These are phyloP conservation scores for Colletotrichum euphorbiae DNA, from an alignment of 2,329 filamentous ascomycete genomes.

Conservation along the genomic window DNA sequence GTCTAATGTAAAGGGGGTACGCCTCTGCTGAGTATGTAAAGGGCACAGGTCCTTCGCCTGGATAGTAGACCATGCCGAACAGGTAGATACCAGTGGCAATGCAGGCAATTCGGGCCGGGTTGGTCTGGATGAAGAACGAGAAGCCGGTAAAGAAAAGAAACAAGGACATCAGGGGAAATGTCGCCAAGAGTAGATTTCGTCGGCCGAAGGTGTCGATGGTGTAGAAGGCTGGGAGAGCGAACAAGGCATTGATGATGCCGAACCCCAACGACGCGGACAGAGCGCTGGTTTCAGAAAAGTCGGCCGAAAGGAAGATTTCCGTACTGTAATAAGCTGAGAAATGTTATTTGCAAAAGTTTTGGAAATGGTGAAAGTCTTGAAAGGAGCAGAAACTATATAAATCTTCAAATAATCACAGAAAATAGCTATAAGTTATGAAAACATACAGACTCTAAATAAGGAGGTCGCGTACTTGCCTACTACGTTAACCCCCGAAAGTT, in stretches of 20 bases:
- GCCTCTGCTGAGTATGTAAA: conserved; percentile 77
- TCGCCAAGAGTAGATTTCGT: conserved; percentile 71
- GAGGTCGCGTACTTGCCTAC: conserved; percentile 13
- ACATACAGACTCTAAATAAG: background rate
- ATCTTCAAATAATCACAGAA: background rate
- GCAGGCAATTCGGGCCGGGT: conserved; percentile 53
- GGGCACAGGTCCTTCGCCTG: conserved; percentile 72
- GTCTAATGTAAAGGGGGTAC: conserved; percentile 72
- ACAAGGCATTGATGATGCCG: conserved; percentile 74
- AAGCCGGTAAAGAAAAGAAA: conserved; percentile 61
- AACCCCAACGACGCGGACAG: conserved; percentile 72
- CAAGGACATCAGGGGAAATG: conserved; percentile 73
- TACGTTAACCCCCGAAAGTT: conserved; percentile 46
- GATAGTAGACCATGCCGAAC: conserved; percentile 64
- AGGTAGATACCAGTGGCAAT: conserved; percentile 63
- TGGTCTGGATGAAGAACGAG: conserved; percentile 57
- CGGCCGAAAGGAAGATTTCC: conserved; percentile 68
- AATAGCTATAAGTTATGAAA: background rate
- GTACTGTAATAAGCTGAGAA: conserved; percentile 67
- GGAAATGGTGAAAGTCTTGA: too few species aligned
- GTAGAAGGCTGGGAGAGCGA: conserved; percentile 71
- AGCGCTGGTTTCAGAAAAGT: conserved; percentile 62
- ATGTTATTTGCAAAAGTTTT: background rate
- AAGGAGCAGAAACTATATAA: too few species aligned
- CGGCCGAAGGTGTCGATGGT: conserved; percentile 78